Conservation (phyloP, 371 early-diverging fungal genomes). For the Fennellomyces sp. region DNA sequence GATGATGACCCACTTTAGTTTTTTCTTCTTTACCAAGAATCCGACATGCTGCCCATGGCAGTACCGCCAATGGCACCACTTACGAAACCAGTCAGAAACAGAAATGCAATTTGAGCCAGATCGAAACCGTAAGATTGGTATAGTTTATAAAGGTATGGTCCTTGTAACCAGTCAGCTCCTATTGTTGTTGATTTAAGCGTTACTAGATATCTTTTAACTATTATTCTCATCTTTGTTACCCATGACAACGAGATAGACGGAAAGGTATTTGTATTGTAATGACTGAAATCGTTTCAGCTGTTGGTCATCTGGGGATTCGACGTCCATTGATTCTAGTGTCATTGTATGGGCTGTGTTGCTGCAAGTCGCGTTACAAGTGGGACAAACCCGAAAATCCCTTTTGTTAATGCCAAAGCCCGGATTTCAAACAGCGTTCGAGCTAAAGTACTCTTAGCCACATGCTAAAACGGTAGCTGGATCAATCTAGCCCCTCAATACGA, state of each 20-base stretch:
- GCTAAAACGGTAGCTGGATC: too few species aligned
- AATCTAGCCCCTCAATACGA: too few species aligned
- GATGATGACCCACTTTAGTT: too few species aligned
- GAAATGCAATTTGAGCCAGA: constrained; percentile 63
- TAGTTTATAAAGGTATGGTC: constrained; percentile 72
- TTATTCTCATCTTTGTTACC: constrained; percentile 33
- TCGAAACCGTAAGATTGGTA: constrained; percentile 66
- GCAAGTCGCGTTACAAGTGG: background rate
- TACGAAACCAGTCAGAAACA: constrained; percentile 77
- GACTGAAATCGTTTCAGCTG: constrained; percentile 21
- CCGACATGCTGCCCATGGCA: constrained; percentile 71
- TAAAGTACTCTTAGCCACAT: too few species aligned
- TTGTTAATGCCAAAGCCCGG: background rate
- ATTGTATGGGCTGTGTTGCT: background rate
- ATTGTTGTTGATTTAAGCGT: background rate
- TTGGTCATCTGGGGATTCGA: background rate
- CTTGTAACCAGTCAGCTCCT: constrained; percentile 81
- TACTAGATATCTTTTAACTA: background rate
- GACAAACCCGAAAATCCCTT: background rate
- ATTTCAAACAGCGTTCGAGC: background rate
- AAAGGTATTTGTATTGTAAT: constrained; percentile 51
- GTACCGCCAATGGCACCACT: constrained; percentile 78
- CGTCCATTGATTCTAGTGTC: constrained; percentile 13
- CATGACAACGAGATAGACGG: constrained; percentile 69
- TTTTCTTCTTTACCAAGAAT: constrained; percentile 68